phyloP scores from a whole-genome alignment of 2,329 filamentous ascomycete genomes.

The Botryotinia globosa region DNA sequence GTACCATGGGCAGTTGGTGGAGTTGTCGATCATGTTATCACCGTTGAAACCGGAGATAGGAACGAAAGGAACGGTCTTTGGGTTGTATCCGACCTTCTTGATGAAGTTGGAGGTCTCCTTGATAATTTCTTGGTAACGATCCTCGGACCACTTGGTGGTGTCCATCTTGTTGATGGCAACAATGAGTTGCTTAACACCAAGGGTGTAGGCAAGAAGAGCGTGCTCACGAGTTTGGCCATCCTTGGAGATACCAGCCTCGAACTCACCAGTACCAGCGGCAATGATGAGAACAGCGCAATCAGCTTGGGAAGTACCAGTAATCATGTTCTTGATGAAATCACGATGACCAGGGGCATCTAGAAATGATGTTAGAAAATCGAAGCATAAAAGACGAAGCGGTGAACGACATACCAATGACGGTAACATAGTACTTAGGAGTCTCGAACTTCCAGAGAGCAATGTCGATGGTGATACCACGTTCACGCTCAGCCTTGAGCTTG shows the following conservation, averaged over 20 bases:
- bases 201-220: conserved; percentile 99
- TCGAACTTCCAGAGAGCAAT: conserved; percentile 99
- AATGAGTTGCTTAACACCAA: conserved; percentile 99
- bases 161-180: conserved; percentile 99
- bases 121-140: conserved; percentile 97
- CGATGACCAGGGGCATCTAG: conserved; percentile 95
- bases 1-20: conserved; percentile 98
- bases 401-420: conserved; percentile 77
- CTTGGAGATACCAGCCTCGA: conserved; percentile 99
- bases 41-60: conserved; percentile 99
- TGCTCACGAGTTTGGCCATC: conserved; percentile 99
- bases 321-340: conserved; percentile 99
- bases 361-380: conserved; percentile 19
- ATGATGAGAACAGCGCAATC: conserved; percentile 99
- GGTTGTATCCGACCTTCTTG: conserved; percentile 99
- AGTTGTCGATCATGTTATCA: conserved; percentile 96
- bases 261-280: conserved; percentile 99
- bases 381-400: background rate
- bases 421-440: conserved; percentile 96
- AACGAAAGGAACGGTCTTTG: conserved; percentile 97
- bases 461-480: conserved; percentile 99
- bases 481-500: conserved; percentile 99
- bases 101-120: conserved; percentile 99
- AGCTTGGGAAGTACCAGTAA: conserved; percentile 99
- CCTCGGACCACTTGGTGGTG: conserved; percentile 97